Evolutionary conservation across 345 rosid species (phyloP).

Genomic region (Eucalyptus marginata): DNA sequence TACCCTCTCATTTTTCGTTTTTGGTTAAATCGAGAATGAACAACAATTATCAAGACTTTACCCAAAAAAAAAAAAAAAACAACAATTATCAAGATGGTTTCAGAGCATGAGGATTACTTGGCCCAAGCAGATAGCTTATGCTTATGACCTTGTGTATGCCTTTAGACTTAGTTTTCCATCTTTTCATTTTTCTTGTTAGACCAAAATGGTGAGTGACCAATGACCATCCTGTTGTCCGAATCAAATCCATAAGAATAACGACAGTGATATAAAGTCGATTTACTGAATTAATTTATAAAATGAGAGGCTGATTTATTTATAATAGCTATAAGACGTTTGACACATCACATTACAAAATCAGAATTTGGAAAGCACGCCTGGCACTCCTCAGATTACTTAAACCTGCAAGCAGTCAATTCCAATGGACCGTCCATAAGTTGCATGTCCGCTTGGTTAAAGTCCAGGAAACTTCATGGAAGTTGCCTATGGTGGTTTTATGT

Average conservation of each 20-base stretch:
- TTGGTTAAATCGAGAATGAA: neutral
- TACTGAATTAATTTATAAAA: neutral
- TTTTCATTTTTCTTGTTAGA: neutral
- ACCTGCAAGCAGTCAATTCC: neutral
- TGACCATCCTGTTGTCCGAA: neutral
- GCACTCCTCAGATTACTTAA: neutral
- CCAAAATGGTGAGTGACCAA: neutral
- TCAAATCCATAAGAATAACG: neutral
- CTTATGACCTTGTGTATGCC: neutral
- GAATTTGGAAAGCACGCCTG: neutral
- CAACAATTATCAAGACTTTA: neutral
- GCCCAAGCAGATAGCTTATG: neutral
- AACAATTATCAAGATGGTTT: neutral
- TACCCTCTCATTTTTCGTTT: neutral
- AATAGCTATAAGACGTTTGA: neutral
- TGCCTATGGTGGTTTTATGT: neutral
- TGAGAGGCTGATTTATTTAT: neutral
- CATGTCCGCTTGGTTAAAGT: neutral
- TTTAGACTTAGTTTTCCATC: neutral
- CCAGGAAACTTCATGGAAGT: neutral
- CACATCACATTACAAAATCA: neutral
- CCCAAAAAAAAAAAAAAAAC: too few species aligned
- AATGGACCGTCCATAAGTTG: neutral
- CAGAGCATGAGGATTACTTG: neutral
- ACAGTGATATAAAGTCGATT: neutral